Evolutionary conservation across 768 basidiomycete genomes (phyloP).

Genomic region (Lactarius sp.): DNA sequence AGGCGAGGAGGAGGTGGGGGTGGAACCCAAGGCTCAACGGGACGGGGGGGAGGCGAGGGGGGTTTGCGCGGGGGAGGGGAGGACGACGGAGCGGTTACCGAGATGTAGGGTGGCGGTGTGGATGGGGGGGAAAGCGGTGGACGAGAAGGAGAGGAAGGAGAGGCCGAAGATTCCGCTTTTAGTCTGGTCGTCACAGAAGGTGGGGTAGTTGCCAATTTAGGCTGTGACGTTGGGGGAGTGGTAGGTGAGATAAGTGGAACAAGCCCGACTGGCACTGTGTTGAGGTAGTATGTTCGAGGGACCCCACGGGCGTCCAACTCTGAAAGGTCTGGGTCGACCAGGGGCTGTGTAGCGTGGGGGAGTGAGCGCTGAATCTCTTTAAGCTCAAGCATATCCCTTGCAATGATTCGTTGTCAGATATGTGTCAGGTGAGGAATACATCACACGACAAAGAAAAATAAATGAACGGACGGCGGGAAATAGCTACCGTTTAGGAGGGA

Average conservation of each 20-base stretch:
- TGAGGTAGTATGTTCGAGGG: conserved; percentile 22
- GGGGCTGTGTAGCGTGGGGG: conserved; percentile 21
- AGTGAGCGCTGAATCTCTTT: conserved; percentile 27
- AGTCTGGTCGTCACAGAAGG: neutral
- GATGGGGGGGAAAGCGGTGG: conserved; percentile 18
- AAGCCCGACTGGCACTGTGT: conserved; percentile 23
- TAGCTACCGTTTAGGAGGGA: neutral
- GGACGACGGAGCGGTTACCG: neutral
- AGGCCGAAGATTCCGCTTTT: conserved; percentile 7
- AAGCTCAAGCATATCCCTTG: conserved; percentile 26
- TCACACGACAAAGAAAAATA: neutral
- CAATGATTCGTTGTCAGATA: conserved; percentile 9
- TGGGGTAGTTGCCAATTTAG: neutral
- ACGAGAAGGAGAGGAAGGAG: conserved; percentile 3
- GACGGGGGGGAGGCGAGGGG: neutral
- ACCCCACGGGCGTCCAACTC: conserved; percentile 13
- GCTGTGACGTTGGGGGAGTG: neutral
- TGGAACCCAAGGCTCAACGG: conserved; percentile 12
- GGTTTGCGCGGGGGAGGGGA: neutral
- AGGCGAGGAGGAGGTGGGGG: conserved; percentile 21
- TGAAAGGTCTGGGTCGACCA: conserved; percentile 21
- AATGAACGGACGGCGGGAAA: neutral
- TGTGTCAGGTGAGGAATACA: neutral
- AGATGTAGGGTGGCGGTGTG: conserved; percentile 11
- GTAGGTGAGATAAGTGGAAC: conserved; percentile 18